A percentile compares a stretch with the other conserved stretches of the same genome.
Evolutionary conservation across 805 yeast genomes (phyloP).

Genomic region (Metschnikowia shivogae): DNA sequence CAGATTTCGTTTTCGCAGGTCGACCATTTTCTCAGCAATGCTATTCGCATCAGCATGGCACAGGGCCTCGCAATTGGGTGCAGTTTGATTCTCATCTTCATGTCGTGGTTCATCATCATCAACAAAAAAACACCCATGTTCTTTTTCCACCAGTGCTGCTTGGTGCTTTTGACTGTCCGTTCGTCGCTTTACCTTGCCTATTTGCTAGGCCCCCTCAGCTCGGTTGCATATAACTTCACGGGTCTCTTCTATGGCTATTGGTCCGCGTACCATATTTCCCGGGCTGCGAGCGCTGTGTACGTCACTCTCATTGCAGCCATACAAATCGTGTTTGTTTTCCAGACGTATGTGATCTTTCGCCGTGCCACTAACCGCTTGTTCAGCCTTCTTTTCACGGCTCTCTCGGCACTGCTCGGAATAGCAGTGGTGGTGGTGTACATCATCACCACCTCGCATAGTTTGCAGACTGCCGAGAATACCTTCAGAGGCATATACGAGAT

Average conservation of each 20-base stretch:
- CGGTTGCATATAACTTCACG: constrained; percentile 42
- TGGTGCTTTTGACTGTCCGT: constrained; percentile 54
- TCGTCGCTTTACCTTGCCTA: constrained; percentile 57
- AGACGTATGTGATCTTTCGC: constrained; percentile 65
- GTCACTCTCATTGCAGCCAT: constrained; percentile 56
- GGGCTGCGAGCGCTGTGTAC: constrained; percentile 60
- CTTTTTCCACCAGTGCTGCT: constrained; percentile 60
- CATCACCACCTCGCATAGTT: constrained; percentile 44
- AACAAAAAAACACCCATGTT: constrained; percentile 66
- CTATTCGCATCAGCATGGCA: constrained; percentile 9
- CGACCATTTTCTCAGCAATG: constrained; percentile 4
- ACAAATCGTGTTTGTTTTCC: constrained; percentile 65
- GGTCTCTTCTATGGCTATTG: constrained; percentile 25
- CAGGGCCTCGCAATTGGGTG: constrained; percentile 16
- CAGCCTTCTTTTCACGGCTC: constrained; percentile 37
- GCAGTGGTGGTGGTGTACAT: constrained; percentile 60
- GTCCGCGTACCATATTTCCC: constrained; percentile 44
- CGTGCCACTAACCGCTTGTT: constrained; percentile 46
- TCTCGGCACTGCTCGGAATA: constrained; percentile 42
- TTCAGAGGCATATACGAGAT: constrained; percentile 7
- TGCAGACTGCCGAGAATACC: constrained; percentile 17
- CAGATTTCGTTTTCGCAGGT: constrained; percentile 11
- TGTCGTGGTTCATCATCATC: constrained; percentile 23
- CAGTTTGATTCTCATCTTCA: constrained; percentile 13
- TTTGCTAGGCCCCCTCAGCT: constrained; percentile 48